Base-by-base conservation (phyloP, 2,329 filamentous ascomycete species). In the Phaeosphaeriaceae sp. region DNA sequence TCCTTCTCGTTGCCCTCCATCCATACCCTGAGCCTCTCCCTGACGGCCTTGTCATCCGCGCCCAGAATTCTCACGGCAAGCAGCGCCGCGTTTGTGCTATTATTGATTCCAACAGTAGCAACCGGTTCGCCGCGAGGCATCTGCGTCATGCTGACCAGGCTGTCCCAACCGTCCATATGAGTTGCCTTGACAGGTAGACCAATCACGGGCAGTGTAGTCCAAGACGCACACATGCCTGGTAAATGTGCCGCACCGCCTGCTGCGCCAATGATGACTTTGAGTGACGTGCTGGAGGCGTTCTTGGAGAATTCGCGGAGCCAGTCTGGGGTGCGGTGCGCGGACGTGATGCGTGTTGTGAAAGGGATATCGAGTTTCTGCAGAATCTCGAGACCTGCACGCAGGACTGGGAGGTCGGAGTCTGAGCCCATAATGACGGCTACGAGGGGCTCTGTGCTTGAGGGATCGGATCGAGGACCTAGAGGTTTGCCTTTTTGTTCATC, bases 351-450 rank as follows among this genome's bases (percentile, higher is more conserved):
- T 17, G 88, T 83, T 7, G 89, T 86, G 78, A 87, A 91, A 0
- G 90, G 88, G 11, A 95, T 89, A n/a, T 81, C 73, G 60, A 94
- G 90, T n/a, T 86, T 82, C 54, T 85, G 81, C 2, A 93, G 83
- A 33, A 92, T 83, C 57, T 90, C 84, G 20, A 92, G 80, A 1
- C 86, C 90, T 0, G 85, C 85, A 60, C 83, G 84, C 41, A 93
- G 85, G 17, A 91, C 86, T 1, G 84, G 85, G 22, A 93, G 84
- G 71, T 93, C 91, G 10, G 89, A 91, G 79, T 92, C 89, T 1
- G 91, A 94, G 40, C 91, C 92, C 91, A 94, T 94, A 25, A 91
- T 92, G 2, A 95, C 86, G 13, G 90, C 86, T 1, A 95, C 89
- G 0, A 91, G 76, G 0, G 89, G 88, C 54, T 77, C 67, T 49